Percentiles rank a stretch among this genome's conserved stretches.
These are phyloP conservation scores for Arctium minus DNA, from an alignment of 129 eudicot genomes.

Conservation along the genomic window DNA sequence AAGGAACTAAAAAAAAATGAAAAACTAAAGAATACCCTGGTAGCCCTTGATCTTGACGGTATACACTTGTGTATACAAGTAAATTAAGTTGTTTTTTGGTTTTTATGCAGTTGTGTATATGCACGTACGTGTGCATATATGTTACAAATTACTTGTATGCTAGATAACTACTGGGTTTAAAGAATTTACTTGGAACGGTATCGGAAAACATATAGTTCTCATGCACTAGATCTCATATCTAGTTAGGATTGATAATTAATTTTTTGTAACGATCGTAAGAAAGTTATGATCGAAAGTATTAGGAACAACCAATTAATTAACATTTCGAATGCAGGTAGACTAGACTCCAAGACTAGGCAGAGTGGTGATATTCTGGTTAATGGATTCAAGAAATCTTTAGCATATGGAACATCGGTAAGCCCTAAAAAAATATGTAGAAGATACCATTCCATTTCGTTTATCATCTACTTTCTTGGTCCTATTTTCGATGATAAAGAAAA, in stretches of 20 bases:
- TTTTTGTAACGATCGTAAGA: neutral
- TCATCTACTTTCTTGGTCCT: neutral
- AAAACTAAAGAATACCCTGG: too few species aligned
- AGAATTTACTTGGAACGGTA: neutral
- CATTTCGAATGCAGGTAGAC: slow-evolving; percentile 42
- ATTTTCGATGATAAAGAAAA: neutral
- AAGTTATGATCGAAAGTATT: neutral
- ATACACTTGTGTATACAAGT: too few species aligned
- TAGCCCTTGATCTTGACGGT: too few species aligned
- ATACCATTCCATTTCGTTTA: neutral
- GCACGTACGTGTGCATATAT: too few species aligned
- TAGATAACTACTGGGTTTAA: neutral
- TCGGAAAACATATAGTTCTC: neutral
- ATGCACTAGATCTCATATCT: neutral
- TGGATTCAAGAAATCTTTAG: slow-evolving; percentile 53
- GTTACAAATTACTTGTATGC: too few species aligned
- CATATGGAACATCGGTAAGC: slow-evolving; percentile 73
- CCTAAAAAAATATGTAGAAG: neutral
- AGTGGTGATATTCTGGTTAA: slow-evolving; percentile 63
- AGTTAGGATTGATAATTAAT: neutral
- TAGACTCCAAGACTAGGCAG: slow-evolving; percentile 44
- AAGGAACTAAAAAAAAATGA: too few species aligned
- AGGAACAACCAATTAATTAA: neutral
- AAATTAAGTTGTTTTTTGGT: too few species aligned
- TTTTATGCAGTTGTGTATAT: too few species aligned